Evolutionary conservation across 202 grass and related monocot species (phyloP).

Genomic region (Eragrostis tef): DNA sequence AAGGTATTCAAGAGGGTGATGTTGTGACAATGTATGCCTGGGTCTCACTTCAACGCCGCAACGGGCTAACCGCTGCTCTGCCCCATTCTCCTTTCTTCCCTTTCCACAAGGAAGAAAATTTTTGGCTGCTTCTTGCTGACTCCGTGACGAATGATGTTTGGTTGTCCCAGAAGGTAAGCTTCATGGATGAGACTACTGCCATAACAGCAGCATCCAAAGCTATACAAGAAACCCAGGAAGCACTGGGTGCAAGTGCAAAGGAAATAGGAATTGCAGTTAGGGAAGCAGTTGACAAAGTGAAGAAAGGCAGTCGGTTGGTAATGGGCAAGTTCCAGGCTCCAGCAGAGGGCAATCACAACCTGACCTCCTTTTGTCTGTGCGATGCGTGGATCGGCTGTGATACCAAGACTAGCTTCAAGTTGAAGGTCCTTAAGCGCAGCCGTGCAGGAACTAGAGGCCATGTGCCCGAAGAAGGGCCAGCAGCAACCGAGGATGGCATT

Average conservation of each 20-base stretch:
- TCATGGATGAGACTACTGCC: conserved; percentile 86
- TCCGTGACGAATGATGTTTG: conserved; percentile 74
- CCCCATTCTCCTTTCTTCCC: conserved; percentile 79
- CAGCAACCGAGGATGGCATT: conserved; percentile 68
- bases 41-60: conserved; percentile 76
- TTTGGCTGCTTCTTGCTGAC: conserved; percentile 91
- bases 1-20: conserved; percentile 90
- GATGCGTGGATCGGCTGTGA: conserved; percentile 92
- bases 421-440: conserved; percentile 85
- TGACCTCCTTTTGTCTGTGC: conserved; percentile 76
- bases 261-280: conserved; percentile 68
- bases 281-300: conserved; percentile 85
- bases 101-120: conserved; percentile 97
- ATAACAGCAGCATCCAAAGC: conserved; percentile 89
- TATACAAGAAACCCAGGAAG: conserved; percentile 90
- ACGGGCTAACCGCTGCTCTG: conserved; percentile 81
- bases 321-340: conserved; percentile 98
- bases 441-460: conserved; percentile 69
- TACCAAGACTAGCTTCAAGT: conserved; percentile 78
- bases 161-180: conserved; percentile 93
- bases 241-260: conserved; percentile 66
- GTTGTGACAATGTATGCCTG: conserved; percentile 97
- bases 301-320: conserved; percentile 78
- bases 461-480: conserved; percentile 66
- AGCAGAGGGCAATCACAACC: conserved; percentile 73